A percentile compares a stretch with the other conserved stretches of the same genome.
phyloP scores from a whole-genome alignment of 805 yeast species.

The Candida koratica region DNA sequence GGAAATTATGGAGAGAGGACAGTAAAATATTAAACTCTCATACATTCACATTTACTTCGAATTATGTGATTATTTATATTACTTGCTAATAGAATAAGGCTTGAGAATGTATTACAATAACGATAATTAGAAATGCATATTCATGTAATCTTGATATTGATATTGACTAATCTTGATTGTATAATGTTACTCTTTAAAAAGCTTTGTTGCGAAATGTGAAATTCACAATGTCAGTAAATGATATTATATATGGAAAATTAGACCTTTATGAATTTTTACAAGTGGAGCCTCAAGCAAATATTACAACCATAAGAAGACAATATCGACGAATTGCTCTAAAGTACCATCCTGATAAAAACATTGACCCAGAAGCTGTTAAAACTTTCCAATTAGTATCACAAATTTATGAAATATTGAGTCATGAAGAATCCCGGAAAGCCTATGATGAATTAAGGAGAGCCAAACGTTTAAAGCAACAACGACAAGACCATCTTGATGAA shows the following conservation, averaged over 20 bases:
- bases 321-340: slow-evolving; percentile 34
- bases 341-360: slow-evolving; percentile 41
- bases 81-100: slow-evolving; percentile 2
- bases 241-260: slow-evolving; percentile 21
- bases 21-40: neutral
- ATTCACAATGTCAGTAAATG: slow-evolving; percentile 9
- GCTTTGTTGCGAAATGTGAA: slow-evolving; percentile 4
- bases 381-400: slow-evolving; percentile 30
- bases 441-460: slow-evolving; percentile 29
- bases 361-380: slow-evolving; percentile 21
- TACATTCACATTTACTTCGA: neutral
- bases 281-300: slow-evolving; percentile 20
- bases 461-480: slow-evolving; percentile 12
- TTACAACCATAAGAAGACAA: slow-evolving; percentile 23
- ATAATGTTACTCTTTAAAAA: neutral
- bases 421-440: slow-evolving; percentile 20
- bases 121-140: slow-evolving; percentile 9
- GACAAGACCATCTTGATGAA: slow-evolving; percentile 18
- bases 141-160: slow-evolving; percentile 1
- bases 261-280: slow-evolving; percentile 28
- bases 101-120: slow-evolving; percentile 7
- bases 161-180: too few relatives aligned
- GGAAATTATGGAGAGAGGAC: slow-evolving; percentile 65
- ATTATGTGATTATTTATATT: slow-evolving; percentile 2
- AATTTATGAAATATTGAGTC: slow-evolving; percentile 30